These are phyloP conservation scores for Arabidopsis suecica DNA, from an alignment of 345 rosid species.

Conservation along the genomic window DNA sequence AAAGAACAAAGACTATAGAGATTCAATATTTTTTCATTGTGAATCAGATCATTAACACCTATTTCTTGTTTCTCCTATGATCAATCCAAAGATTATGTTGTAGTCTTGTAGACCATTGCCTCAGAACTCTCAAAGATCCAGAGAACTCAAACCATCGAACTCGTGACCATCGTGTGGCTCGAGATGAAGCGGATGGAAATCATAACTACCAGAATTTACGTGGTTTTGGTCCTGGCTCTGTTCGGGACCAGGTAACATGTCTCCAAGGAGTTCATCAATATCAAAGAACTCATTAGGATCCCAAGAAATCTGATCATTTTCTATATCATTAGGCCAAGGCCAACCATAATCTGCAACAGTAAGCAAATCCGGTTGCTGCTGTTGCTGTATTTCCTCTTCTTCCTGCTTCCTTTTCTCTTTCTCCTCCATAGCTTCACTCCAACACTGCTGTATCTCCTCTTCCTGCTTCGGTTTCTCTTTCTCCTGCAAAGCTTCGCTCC, in stretches of 20 bases:
- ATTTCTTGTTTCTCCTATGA: background rate
- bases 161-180: conserved; percentile 36
- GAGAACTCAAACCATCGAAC: conserved; percentile 19
- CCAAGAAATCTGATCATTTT: conserved; percentile 12
- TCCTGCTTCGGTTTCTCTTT: conserved; percentile 15
- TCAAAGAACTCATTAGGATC: conserved; percentile 57
- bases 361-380: conserved; percentile 1
- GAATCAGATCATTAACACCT: background rate
- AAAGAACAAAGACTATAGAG: conserved; percentile 11
- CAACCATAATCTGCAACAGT: conserved; percentile 40
- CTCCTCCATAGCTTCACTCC: conserved; percentile 8
- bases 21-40: background rate
- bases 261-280: conserved; percentile 56
- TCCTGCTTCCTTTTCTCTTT: conserved; percentile 13
- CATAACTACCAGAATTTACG: background rate
- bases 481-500: conserved; percentile 10
- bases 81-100: conserved; percentile 7
- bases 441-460: conserved; percentile 25
- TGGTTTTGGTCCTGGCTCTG: conserved; percentile 6
- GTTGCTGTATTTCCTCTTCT: conserved; percentile 31
- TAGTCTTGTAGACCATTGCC: conserved; percentile 6
- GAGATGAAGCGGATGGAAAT: conserved; percentile 34
- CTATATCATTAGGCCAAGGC: conserved; percentile 14
- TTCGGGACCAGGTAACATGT: conserved; percentile 4
- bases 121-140: conserved; percentile 31